phyloP scores from a whole-genome alignment of 768 basidiomycete genomes.

The Hebeloma cylindrosporum region DNA sequence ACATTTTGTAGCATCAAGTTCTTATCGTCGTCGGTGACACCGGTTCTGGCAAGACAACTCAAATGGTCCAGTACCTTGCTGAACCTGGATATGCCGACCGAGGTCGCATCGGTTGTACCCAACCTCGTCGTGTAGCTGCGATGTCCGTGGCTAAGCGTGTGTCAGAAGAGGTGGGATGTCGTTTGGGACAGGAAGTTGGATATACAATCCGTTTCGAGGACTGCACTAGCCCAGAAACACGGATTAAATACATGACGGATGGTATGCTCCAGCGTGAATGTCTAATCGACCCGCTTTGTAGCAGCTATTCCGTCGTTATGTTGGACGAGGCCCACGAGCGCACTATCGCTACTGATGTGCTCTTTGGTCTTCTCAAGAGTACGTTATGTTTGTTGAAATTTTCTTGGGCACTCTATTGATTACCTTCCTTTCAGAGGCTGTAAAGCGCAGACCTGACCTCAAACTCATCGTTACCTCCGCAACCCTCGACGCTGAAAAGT shows the following conservation, averaged over 20 bases:
- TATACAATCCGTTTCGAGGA: conserved; percentile 99
- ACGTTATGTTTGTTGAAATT: conserved; percentile 26
- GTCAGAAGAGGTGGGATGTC: conserved; percentile 96
- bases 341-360: conserved; percentile 96
- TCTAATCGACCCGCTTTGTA: conserved; percentile 92
- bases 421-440: conserved; percentile 65
- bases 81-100: conserved; percentile 91
- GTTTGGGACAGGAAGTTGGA: conserved; percentile 95
- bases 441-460: conserved; percentile 91
- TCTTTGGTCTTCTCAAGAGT: conserved; percentile 96
- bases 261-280: conserved; percentile 99
- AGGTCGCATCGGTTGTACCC: conserved; percentile 94
- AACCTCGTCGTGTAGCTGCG: conserved; percentile 98
- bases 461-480: conserved; percentile 99
- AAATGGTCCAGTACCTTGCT: conserved; percentile 98
- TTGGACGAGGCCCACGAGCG: conserved; percentile 99
- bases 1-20: conserved; percentile 75
- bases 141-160: conserved; percentile 99
- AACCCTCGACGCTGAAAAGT: conserved; percentile 98
- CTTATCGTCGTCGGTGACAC: conserved; percentile 99
- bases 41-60: conserved; percentile 98
- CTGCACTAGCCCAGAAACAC: conserved; percentile 96
- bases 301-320: conserved; percentile 93
- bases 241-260: conserved; percentile 99
- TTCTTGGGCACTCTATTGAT: not conserved